Evolutionary conservation across 495 filamentous ascomycete species (phyloP).

Genomic region (Filosporella fistucella): DNA sequence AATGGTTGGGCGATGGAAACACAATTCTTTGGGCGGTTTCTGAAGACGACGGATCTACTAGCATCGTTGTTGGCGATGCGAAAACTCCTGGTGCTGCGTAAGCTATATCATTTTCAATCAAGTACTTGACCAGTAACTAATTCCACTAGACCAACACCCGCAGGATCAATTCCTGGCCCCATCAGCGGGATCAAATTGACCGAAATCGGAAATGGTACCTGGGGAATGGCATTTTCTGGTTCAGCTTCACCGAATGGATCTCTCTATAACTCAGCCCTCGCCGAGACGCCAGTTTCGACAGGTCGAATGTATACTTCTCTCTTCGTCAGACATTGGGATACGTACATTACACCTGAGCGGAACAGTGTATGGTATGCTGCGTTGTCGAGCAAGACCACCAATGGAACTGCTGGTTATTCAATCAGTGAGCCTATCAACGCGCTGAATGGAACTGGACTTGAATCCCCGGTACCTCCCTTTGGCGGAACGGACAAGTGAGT

Average conservation of each 20-base stretch:
- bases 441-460: conserved; percentile 29
- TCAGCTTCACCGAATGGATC: conserved; percentile 54
- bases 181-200: conserved; percentile 71
- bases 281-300: conserved; percentile 45
- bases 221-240: conserved; percentile 64
- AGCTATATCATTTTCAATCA: background rate
- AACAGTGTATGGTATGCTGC: conserved; percentile 67
- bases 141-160: conserved; percentile 18
- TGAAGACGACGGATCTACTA: conserved; percentile 57
- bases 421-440: conserved; percentile 45
- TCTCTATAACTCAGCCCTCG: conserved; percentile 52
- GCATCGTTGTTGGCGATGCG: conserved; percentile 53
- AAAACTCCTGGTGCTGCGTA: conserved; percentile 38
- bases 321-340: conserved; percentile 74
- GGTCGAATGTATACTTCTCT: conserved; percentile 63
- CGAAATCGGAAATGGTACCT: conserved; percentile 48
- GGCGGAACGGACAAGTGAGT: conserved; percentile 40
- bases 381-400: conserved; percentile 47
- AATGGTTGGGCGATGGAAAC: conserved; percentile 63
- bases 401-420: conserved; percentile 37
- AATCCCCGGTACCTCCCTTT: conserved; percentile 52
- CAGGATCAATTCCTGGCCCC: conserved; percentile 56
- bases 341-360: conserved; percentile 50
- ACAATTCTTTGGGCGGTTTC: conserved; percentile 62
- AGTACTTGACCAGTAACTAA: background rate